Percentiles rank a stretch among this genome's conserved stretches.
phyloP scores from a whole-genome alignment of 495 filamentous ascomycete species.

The Xeromyces bisporus region DNA sequence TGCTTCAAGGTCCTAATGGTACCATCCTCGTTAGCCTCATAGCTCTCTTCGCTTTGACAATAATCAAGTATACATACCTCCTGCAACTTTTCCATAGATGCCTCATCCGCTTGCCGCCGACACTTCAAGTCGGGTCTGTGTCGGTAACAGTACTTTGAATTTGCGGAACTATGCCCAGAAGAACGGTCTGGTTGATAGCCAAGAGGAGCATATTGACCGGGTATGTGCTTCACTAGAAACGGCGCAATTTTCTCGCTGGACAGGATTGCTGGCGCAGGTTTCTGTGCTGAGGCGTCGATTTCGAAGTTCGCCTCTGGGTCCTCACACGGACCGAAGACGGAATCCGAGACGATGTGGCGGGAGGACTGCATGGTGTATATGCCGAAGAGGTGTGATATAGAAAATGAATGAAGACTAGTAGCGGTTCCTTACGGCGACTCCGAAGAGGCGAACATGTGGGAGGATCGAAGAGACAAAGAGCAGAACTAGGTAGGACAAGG shows the following conservation, averaged over 20 bases:
- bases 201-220: conserved; percentile 59
- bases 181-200: conserved; percentile 20
- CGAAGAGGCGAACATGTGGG: background rate
- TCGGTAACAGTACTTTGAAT: conserved; percentile 90
- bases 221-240: conserved; percentile 74
- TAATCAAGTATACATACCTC: conserved; percentile 35
- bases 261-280: conserved; percentile 24
- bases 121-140: conserved; percentile 93
- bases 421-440: background rate
- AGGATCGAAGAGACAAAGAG: background rate
- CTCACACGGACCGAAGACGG: conserved; percentile 10
- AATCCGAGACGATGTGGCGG: conserved; percentile 4
- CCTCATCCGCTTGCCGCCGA: conserved; percentile 76
- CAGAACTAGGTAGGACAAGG: background rate
- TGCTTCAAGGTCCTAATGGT: conserved; percentile 62
- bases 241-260: conserved; percentile 49
- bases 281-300: conserved; percentile 7
- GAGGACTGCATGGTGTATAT: no score
- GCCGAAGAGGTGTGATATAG: no score
- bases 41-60: background rate
- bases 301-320: conserved; percentile 9
- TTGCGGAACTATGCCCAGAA: conserved; percentile 27
- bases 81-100: conserved; percentile 88
- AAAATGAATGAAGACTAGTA: background rate
- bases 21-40: conserved; percentile 27